phyloP scores from a whole-genome alignment of 192 early-diverging fungal genomes.

The Backusella mclennaniae region DNA sequence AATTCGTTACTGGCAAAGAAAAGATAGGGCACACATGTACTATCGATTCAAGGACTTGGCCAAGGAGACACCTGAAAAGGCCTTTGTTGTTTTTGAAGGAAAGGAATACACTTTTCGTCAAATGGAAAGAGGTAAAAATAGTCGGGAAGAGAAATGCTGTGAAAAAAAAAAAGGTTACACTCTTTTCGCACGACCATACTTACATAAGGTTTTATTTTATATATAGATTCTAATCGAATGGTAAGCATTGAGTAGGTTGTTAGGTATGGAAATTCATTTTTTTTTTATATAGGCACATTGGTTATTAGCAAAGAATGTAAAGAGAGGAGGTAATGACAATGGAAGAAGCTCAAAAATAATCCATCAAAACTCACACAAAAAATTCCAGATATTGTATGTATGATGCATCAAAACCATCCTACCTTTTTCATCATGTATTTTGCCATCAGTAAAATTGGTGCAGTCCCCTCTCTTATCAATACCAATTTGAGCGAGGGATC shows the following conservation, averaged over 20 bases:
- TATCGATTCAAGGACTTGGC: conserved; percentile 47
- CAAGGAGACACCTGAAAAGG: conserved; percentile 36
- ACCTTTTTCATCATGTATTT: conserved; percentile 54
- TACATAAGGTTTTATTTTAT: neutral
- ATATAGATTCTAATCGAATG: conserved; percentile 26
- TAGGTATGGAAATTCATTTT: neutral
- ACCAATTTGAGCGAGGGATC: conserved; percentile 45
- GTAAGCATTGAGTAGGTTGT: neutral
- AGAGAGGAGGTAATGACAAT: conserved; percentile 20
- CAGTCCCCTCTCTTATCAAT: conserved; percentile 58
- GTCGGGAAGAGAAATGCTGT: neutral
- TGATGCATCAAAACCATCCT: conserved; percentile 57
- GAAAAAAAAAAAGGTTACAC: conserved; percentile 3
- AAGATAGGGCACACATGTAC: conserved; percentile 45
- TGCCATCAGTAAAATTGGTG: conserved; percentile 57
- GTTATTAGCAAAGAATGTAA: conserved; percentile 23
- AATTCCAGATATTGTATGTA: conserved; percentile 53
- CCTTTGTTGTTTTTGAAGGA: conserved; percentile 48
- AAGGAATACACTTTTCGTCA: conserved; percentile 43
- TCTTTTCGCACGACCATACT: neutral
- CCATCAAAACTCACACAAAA: neutral
- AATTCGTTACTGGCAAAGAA: conserved; percentile 34
- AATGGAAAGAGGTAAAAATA: conserved; percentile 38
- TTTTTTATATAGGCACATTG: conserved; percentile 24
- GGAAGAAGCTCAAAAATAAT: no score